Base-by-base conservation (phyloP, 2,329 filamentous ascomycete genomes). In the Colletotrichum trifolii region DNA sequence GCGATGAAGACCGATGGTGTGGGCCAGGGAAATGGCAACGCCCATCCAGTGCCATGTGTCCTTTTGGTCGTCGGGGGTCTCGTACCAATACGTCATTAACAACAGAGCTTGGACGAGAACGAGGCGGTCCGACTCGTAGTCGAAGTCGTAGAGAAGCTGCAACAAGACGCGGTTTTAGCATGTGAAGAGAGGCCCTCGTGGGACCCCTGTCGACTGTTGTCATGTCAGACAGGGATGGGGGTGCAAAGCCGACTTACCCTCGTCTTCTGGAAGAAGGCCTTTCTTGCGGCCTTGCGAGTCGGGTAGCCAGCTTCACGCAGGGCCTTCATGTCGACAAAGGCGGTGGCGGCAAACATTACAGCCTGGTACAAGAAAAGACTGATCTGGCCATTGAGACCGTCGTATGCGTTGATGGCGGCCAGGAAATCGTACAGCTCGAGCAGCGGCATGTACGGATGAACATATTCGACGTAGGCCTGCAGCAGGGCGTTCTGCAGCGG, bases 31-130 rank as follows among this genome's bases (percentile, higher is more conserved):
- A 65, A 97, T 92, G 46, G 94, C 95, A 42, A 97, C 93, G 15
- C 95, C 95, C 92, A 97, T 97, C 95, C 94, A 97, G 75, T 97
- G 94, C 92, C 95, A 97, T 49, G 94, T 97, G 76, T 97, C 95
- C 77, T 97, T 97, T 75, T 97, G 93, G 75, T 97, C 95, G 78
- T 97, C 94, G 0, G 94, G 94, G 11, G 93, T 97, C 78, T 97
- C 94, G 76, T 97, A 97, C 91, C 95, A 98, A 76, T 97, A 97
- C 4, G 94, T 97, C 91, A 97, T 94, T 65, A 97, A 85, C 33
- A 97, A 83, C 25, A 97, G 83, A 5, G 92, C 91, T 78, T 97
- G 95, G 13, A 97, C 93, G 33, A 97, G 85, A 17, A 93, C 88
- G 63, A 97, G 90, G 55, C 94, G 91, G 76, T 97, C 94, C 48